A percentile compares a stretch with the other conserved stretches of the same genome.
These are phyloP conservation scores for Dactylellina sp. DNA, from an alignment of 2,329 filamentous ascomycete genomes.

Conservation along the genomic window DNA sequence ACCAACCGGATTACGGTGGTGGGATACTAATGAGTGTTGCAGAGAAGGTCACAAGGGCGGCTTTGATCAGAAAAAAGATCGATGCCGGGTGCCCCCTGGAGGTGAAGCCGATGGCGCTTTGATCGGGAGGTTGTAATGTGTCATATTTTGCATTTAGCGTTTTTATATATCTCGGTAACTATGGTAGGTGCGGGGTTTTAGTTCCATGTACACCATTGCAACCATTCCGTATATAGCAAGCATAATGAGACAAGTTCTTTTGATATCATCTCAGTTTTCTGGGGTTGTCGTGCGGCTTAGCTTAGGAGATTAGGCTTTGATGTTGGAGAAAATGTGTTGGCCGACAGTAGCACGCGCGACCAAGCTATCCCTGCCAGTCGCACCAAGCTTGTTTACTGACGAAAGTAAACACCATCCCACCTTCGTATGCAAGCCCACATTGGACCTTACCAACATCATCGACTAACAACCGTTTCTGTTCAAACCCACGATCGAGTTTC, in stretches of 20 bases:
- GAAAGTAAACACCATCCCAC: constrained; percentile 32
- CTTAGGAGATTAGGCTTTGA: background rate
- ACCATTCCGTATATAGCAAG: too few species aligned
- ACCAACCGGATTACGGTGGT: constrained; percentile 46
- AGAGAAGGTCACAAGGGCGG: constrained; percentile 86
- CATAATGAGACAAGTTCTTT: background rate
- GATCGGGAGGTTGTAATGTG: constrained; percentile 7
- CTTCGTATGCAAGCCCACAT: background rate
- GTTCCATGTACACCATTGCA: background rate
- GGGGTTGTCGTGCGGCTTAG: background rate
- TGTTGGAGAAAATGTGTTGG: constrained; percentile 24
- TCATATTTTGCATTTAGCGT: background rate
- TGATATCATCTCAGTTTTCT: background rate
- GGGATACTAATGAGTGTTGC: constrained; percentile 72
- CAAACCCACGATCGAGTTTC: background rate
- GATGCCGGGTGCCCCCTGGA: constrained; percentile 73
- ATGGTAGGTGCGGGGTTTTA: background rate
- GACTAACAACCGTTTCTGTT: background rate
- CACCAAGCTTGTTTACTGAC: constrained; percentile 12
- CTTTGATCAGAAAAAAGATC: constrained; percentile 78
- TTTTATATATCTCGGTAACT: constrained; percentile 1
- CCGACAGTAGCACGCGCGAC: background rate
- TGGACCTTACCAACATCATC: constrained; percentile 5
- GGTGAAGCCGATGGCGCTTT: constrained; percentile 59
- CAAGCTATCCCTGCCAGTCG: constrained; percentile 21